phyloP scores from a whole-genome alignment of 2,329 filamentous ascomycete species.

The Juglanconis sp. region DNA sequence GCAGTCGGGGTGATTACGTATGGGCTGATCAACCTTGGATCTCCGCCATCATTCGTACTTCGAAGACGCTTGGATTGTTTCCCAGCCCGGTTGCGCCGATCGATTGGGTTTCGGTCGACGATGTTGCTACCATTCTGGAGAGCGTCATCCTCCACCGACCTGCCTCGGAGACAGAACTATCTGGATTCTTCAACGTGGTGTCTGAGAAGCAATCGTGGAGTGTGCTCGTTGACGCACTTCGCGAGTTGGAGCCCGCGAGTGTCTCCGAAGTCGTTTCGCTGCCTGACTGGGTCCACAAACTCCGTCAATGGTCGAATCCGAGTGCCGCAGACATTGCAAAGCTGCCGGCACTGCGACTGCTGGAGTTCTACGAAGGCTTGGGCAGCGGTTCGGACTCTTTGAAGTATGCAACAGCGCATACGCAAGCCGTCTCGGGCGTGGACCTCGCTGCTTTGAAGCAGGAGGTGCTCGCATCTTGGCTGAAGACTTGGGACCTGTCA shows the following conservation, averaged over 20 bases:
- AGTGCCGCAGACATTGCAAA: neutral
- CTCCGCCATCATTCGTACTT: constrained; percentile 20
- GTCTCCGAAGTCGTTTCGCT: neutral
- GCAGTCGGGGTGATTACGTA: neutral
- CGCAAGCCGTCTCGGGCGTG: neutral
- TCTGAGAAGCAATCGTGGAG: neutral
- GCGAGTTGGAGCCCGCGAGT: neutral
- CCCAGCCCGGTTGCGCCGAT: constrained; percentile 15
- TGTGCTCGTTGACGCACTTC: neutral
- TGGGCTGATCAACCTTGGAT: constrained; percentile 25
- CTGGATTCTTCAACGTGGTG: neutral
- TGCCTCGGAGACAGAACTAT: neutral
- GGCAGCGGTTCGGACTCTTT: neutral
- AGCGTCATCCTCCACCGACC: neutral
- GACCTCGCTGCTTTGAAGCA: neutral
- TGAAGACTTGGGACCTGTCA: neutral
- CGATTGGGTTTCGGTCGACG: constrained; percentile 22
- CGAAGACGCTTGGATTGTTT: constrained; percentile 15
- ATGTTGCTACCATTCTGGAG: neutral
- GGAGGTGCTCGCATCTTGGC: neutral
- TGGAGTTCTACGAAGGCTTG: neutral
- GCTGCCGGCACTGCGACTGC: constrained; percentile 1
- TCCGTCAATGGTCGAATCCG: neutral
- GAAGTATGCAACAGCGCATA: neutral
- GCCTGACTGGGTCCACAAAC: neutral